These are phyloP conservation scores for Aspergillus chevalieri DNA, from an alignment of 2,329 filamentous ascomycete species.

Conservation along the genomic window DNA sequence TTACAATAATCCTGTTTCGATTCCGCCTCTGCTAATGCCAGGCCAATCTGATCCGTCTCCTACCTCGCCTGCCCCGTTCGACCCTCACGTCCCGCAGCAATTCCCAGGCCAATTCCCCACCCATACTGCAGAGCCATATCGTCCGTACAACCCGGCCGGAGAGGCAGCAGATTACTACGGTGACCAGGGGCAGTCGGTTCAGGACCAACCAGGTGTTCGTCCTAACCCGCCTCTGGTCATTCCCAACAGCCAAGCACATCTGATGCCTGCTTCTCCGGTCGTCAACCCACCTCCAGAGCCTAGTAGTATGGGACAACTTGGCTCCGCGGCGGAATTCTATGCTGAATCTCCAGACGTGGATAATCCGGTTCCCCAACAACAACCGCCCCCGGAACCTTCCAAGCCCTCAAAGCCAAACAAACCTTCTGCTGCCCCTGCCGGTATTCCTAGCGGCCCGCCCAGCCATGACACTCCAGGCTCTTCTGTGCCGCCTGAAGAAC, in stretches of 20 bases:
- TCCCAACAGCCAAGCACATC: slow-evolving; percentile 50
- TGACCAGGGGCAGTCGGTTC: slow-evolving; percentile 56
- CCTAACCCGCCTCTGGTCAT: slow-evolving; percentile 49
- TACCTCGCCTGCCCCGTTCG: slow-evolving; percentile 24
- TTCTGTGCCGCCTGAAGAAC: slow-evolving; percentile 8
- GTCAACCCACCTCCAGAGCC: slow-evolving; percentile 54
- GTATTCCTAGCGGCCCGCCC: neutral
- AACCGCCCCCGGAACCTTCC: slow-evolving; percentile 10
- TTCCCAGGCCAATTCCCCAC: slow-evolving; percentile 54
- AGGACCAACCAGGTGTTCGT: slow-evolving; percentile 54
- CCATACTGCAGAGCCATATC: slow-evolving; percentile 41
- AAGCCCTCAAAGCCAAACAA: slow-evolving; percentile 24
- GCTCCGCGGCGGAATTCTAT: slow-evolving; percentile 55
- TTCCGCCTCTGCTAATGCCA: slow-evolving; percentile 13
- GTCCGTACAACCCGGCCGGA: slow-evolving; percentile 45
- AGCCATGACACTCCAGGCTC: neutral
- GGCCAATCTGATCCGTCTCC: slow-evolving; percentile 11
- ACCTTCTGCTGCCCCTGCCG: slow-evolving; percentile 6
- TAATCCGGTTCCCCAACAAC: slow-evolving; percentile 6
- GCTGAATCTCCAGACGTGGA: slow-evolving; percentile 17
- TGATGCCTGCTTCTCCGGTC: slow-evolving; percentile 47
- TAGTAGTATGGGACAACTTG: slow-evolving; percentile 41
- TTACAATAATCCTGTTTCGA: neutral
- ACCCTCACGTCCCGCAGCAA: slow-evolving; percentile 50
- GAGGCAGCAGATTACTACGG: slow-evolving; percentile 57